A percentile compares a stretch with the other conserved stretches of the same genome.
Evolutionary conservation across 768 basidiomycete genomes (phyloP).

Genomic region (Scleroderma bovista): DNA sequence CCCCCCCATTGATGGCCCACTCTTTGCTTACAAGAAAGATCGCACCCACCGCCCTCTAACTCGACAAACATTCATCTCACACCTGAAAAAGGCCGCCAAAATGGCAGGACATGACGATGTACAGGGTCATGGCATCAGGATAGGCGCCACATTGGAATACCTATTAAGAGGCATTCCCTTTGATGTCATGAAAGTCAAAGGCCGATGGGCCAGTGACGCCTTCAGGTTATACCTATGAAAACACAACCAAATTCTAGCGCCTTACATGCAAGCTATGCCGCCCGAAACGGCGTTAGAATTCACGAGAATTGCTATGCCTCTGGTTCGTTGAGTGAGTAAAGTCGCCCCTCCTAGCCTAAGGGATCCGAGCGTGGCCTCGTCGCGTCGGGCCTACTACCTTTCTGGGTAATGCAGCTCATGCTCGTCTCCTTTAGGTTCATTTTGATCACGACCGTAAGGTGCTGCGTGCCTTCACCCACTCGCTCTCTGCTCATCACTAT

Average conservation of each 20-base stretch:
- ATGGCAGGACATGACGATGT: background rate
- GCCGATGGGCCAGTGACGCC: constrained; percentile 32
- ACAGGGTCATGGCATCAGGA: constrained; percentile 21
- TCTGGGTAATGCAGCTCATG: too few relatives aligned
- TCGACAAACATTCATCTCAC: background rate
- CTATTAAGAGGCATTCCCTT: constrained; percentile 33
- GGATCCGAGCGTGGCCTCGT: too few relatives aligned
- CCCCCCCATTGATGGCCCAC: background rate
- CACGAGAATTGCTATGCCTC: background rate
- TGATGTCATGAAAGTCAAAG: constrained; percentile 14
- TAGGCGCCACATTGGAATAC: constrained; percentile 32
- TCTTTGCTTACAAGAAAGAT: background rate
- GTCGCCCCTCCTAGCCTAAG: too few relatives aligned
- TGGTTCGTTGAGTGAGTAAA: constrained; percentile 5
- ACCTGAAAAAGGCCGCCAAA: background rate
- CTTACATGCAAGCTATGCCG: constrained; percentile 23
- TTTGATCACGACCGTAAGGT: too few relatives aligned
- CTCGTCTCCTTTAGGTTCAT: too few relatives aligned
- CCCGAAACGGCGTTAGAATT: background rate
- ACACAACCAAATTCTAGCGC: constrained; percentile 27
- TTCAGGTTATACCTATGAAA: constrained; percentile 25
- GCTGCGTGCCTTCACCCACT: too few relatives aligned
- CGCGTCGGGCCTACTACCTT: too few relatives aligned
- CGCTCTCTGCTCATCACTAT: too few relatives aligned
- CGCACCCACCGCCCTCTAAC: background rate